Base-by-base conservation (phyloP, 2,329 filamentous ascomycete genomes). In the Fusarium sp. region DNA sequence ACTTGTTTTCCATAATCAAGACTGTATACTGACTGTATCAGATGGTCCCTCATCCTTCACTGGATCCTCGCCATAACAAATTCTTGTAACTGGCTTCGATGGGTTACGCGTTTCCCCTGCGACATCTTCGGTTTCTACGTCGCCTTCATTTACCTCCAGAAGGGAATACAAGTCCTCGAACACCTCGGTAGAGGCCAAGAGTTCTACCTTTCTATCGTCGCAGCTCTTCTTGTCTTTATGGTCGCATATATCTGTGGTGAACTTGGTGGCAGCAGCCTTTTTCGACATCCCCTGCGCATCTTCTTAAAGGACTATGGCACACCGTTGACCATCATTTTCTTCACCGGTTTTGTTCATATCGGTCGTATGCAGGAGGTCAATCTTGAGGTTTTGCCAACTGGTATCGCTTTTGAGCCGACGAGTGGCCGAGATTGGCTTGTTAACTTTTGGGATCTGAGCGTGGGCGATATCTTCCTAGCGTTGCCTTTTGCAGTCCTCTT, bases 111-210 rank as follows among this genome's bases (percentile, higher is more conserved):
- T 16, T 97, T 97, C 78, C 93, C 93, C 25, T 97, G 94, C 81
- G 94, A 97, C 79, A 96, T 95, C 75, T 97, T 97, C 72, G 94
- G 93, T 53, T 97, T 97, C 82, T 97, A 97, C 77, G 93, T 97
- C 49, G 93, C 93, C 59, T 94, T 92, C 77, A 95, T 97, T 79
- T 97, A 97, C 77, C 85, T 97, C 21, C 93, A 97, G 76, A 97
- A 97, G 80, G 93, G 93, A 18, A 91, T 97, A 66, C 93, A 97
- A 80, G 92, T 97, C 16, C 86, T 97, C 21, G 90, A 90, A 45
- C 87, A 91, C 14, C 91, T 97, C 75, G 94, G 92, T 79, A 76
- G 84, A 78, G 80, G 83, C 71, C 85, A 84, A 50, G 87, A 91
- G 77, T 83, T 96, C 82, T 97, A 97, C 76, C 87, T 97, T 27